Evolutionary conservation across 305 asterid genomes (phyloP).

Genomic region (Fraxinus sp.): DNA sequence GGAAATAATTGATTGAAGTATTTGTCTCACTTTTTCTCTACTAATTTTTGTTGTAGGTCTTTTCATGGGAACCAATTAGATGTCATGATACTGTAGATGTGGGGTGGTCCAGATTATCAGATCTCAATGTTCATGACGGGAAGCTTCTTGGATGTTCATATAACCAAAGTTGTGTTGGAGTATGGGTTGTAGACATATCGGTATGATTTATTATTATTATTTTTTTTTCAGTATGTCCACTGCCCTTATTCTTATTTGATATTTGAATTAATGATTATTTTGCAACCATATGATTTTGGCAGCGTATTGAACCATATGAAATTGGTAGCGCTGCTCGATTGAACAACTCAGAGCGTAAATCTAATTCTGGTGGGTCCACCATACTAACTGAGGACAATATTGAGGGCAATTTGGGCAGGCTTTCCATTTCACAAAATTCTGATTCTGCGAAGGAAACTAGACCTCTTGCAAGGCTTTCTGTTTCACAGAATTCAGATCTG

Average conservation of each 20-base stretch:
- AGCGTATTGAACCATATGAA: conserved; percentile 94
- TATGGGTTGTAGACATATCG: conserved; percentile 98
- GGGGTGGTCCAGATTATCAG: conserved; percentile 98
- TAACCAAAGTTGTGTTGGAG: conserved; percentile 99
- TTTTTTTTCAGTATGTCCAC: conserved; percentile 3
- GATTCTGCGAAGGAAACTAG: conserved; percentile 77
- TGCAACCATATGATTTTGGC: conserved; percentile 37
- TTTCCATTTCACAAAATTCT: conserved; percentile 71
- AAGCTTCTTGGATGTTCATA: conserved; percentile 98
- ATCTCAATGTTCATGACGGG: conserved; percentile 97
- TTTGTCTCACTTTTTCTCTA: conserved; percentile 15
- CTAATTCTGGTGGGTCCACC: conserved; percentile 63
- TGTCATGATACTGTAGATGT: conserved; percentile 91
- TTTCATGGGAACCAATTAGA: conserved; percentile 98
- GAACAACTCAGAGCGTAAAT: conserved; percentile 60
- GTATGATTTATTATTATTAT: conserved; percentile 30
- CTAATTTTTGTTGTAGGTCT: conserved; percentile 47
- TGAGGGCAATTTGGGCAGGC: conserved; percentile 69
- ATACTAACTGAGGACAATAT: conserved; percentile 54
- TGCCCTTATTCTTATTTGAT: conserved; percentile 23
- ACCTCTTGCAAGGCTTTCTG: conserved; percentile 65
- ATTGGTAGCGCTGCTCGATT: conserved; percentile 52
- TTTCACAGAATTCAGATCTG: conserved; percentile 67
- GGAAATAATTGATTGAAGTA: conserved; percentile 23
- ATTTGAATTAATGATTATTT: conserved; percentile 29